These are phyloP conservation scores for Phellopilus nigrolimitatus DNA, from an alignment of 1,284 basidiomycete genomes.

Conservation along the genomic window DNA sequence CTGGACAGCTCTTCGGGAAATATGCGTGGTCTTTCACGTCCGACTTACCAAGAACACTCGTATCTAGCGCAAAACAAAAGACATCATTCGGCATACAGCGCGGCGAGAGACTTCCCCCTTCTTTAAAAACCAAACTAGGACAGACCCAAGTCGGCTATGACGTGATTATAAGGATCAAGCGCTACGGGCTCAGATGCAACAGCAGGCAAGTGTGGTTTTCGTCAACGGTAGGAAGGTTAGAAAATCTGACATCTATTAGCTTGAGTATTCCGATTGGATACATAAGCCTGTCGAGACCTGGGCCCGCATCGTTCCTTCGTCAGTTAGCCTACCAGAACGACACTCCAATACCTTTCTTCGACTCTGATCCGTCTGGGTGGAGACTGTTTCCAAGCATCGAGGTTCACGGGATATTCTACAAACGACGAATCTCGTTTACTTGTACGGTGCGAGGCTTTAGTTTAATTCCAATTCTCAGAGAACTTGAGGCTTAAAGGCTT, in stretches of 20 bases:
- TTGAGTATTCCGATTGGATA: slow-evolving; percentile 13
- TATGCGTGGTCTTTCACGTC: slow-evolving; percentile 22
- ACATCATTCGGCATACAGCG: neutral
- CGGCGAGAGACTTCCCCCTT: slow-evolving; percentile 9
- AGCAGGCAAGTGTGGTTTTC: neutral
- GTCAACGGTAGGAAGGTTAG: neutral
- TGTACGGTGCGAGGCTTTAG: neutral
- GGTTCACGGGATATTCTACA: slow-evolving; percentile 7
- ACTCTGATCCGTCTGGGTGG: slow-evolving; percentile 8
- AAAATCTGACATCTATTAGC: neutral
- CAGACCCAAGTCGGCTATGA: slow-evolving; percentile 8
- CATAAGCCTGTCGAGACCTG: slow-evolving; percentile 4
- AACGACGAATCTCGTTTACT: slow-evolving; percentile 5
- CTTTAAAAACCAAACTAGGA: slow-evolving; percentile 1
- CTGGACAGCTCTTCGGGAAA: slow-evolving; percentile 20
- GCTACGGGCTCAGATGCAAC: neutral
- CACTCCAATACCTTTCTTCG: neutral
- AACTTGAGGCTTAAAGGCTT: neutral
- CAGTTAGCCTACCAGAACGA: slow-evolving; percentile 3
- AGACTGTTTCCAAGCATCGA: slow-evolving; percentile 4
- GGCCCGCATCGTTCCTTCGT: neutral
- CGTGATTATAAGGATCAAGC: slow-evolving; percentile 8
- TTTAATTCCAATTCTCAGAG: neutral
- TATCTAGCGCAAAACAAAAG: slow-evolving; percentile 1
- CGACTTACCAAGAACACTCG: slow-evolving; percentile 16